Evolutionary conservation across 495 filamentous ascomycete species (phyloP).

Genomic region (Filosporella fistucella): DNA sequence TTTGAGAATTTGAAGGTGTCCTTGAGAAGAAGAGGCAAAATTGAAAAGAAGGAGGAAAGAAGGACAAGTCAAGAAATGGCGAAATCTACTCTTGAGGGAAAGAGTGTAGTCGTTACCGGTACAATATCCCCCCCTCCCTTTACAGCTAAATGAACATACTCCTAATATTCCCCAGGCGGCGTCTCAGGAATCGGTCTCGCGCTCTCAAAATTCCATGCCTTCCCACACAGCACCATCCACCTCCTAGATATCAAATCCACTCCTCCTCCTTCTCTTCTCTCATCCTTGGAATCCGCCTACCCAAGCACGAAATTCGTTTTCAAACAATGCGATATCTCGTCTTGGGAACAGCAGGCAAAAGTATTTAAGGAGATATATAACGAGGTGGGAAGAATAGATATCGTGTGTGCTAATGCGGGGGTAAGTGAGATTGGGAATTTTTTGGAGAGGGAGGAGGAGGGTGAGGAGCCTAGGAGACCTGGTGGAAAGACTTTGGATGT

Average conservation of each 20-base stretch:
- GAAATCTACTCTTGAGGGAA: not conserved
- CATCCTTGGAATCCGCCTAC: slow-evolving; percentile 30
- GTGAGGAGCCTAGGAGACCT: slow-evolving; percentile 29
- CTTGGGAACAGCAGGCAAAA: slow-evolving; percentile 26
- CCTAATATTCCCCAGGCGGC: slow-evolving; percentile 37
- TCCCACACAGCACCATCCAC: slow-evolving; percentile 37
- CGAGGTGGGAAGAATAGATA: slow-evolving; percentile 35
- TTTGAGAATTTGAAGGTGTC: too few species aligned
- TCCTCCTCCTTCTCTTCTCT: slow-evolving; percentile 27
- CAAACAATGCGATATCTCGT: slow-evolving; percentile 29
- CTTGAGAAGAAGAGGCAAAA: too few species aligned
- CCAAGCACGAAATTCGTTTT: slow-evolving; percentile 30
- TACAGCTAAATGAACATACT: not conserved
- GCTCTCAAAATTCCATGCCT: slow-evolving; percentile 42
- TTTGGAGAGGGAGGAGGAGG: slow-evolving; percentile 27
- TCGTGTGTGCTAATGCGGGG: slow-evolving; percentile 54
- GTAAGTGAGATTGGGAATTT: slow-evolving; percentile 40
- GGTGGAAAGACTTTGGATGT: slow-evolving; percentile 36
- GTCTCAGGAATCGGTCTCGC: slow-evolving; percentile 50
- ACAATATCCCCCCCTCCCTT: not conserved
- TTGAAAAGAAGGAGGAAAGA: too few species aligned
- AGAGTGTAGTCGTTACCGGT: slow-evolving; percentile 10
- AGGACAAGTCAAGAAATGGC: slow-evolving; percentile 3
- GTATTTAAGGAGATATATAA: slow-evolving; percentile 33
- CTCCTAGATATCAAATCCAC: slow-evolving; percentile 46